These are phyloP conservation scores for Graphilbum ipis-grandicollis DNA, from an alignment of 2,329 filamentous ascomycete species.

Conservation along the genomic window DNA sequence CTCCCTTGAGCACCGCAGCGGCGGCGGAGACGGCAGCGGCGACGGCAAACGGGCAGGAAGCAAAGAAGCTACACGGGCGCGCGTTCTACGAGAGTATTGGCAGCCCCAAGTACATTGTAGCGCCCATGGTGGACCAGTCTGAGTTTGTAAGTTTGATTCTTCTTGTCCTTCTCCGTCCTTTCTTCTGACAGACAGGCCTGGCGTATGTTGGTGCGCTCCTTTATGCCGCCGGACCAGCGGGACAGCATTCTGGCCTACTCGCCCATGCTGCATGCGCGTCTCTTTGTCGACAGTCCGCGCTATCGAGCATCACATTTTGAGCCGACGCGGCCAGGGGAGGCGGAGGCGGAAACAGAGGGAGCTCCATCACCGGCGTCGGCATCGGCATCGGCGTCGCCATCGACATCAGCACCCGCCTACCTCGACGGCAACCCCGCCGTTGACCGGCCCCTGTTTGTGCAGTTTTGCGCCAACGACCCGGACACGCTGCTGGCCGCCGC, in stretches of 20 bases:
- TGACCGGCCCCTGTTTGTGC: slow-evolving; percentile 83
- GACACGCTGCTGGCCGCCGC: slow-evolving; percentile 68
- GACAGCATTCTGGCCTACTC: slow-evolving; percentile 68
- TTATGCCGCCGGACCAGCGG: slow-evolving; percentile 51
- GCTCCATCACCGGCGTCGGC: slow-evolving; percentile 15
- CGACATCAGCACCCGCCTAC: too few species aligned
- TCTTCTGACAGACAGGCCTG: slow-evolving; percentile 47
- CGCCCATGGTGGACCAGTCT: slow-evolving; percentile 96
- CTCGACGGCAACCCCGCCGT: slow-evolving; percentile 75
- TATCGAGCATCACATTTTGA: slow-evolving; percentile 76
- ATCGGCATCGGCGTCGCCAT: too few species aligned
- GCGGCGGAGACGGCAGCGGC: slow-evolving; percentile 4
- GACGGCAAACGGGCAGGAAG: slow-evolving; percentile 1
- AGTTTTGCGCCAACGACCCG: slow-evolving; percentile 86
- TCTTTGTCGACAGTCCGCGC: slow-evolving; percentile 60
- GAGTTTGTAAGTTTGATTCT: slow-evolving; percentile 58
- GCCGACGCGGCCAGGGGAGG: slow-evolving; percentile 24
- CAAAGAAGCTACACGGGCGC: slow-evolving; percentile 57
- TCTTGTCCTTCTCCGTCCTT: background rate
- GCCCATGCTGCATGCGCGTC: slow-evolving; percentile 87
- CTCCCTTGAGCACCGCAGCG: slow-evolving; percentile 2
- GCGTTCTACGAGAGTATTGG: slow-evolving; percentile 93
- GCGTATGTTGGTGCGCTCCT: slow-evolving; percentile 91
- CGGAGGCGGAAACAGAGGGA: slow-evolving; percentile 14
- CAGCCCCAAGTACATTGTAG: slow-evolving; percentile 75